A percentile compares a stretch with the other conserved stretches of the same genome.
Evolutionary conservation across 2,329 filamentous ascomycete species (phyloP).

Genomic region (Tolypocladium ovalisporum): DNA sequence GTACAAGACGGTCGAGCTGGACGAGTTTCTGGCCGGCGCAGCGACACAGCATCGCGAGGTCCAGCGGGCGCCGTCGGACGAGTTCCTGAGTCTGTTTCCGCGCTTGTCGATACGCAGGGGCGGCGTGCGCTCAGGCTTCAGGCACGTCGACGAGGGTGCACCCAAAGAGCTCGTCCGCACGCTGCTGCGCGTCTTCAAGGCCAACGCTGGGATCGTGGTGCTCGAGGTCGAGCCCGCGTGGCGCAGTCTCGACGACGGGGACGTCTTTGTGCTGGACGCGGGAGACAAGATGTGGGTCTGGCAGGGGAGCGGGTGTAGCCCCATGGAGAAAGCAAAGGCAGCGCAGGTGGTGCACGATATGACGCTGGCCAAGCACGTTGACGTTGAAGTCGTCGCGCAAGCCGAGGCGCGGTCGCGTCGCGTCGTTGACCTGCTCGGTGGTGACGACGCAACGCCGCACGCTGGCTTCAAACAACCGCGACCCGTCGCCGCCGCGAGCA

Average conservation of each 20-base stretch:
- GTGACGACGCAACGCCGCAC: constrained; percentile 26
- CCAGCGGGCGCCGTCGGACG: constrained; percentile 45
- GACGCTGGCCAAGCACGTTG: constrained; percentile 50
- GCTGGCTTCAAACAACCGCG: constrained; percentile 28
- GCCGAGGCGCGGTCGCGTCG: constrained; percentile 42
- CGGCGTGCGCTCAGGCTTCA: constrained; percentile 52
- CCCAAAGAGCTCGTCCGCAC: constrained; percentile 30
- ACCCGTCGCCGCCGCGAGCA: constrained; percentile 20
- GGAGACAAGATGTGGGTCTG: constrained; percentile 58
- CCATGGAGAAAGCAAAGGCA: constrained; percentile 59
- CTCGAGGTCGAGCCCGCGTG: constrained; percentile 53
- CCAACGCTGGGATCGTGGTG: constrained; percentile 41
- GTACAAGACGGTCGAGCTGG: constrained; percentile 61
- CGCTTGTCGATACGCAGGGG: constrained; percentile 48
- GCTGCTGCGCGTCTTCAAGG: constrained; percentile 53
- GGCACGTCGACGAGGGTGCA: constrained; percentile 42
- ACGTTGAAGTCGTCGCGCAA: constrained; percentile 56
- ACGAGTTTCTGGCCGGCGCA: constrained; percentile 51
- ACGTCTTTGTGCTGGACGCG: constrained; percentile 55
- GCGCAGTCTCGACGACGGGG: constrained; percentile 51
- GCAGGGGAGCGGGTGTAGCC: constrained; percentile 54
- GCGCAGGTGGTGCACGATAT: constrained; percentile 57
- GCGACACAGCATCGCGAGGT: constrained; percentile 57
- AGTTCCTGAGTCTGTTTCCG: constrained; percentile 50
- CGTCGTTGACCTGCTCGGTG: constrained; percentile 46